A percentile compares a stretch with the other conserved stretches of the same genome.
These are phyloP conservation scores for Chalciporus sphaerocephalus DNA, from an alignment of 768 basidiomycete genomes.

Conservation along the genomic window DNA sequence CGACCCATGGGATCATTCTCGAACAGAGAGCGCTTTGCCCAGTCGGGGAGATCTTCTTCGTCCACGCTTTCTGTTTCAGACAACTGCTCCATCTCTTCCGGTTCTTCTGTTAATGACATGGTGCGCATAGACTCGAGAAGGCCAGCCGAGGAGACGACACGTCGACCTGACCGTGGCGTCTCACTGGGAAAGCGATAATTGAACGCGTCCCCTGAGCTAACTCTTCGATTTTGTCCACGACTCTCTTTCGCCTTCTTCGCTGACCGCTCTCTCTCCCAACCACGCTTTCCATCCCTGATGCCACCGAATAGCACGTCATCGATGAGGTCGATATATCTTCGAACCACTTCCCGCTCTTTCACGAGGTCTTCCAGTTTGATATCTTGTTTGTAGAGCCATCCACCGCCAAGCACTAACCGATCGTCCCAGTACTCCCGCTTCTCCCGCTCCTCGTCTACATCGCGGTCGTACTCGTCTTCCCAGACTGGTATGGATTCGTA, in stretches of 20 bases:
- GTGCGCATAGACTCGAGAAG: slow-evolving; percentile 51
- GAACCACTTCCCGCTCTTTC: slow-evolving; percentile 56
- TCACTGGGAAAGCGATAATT: slow-evolving; percentile 20
- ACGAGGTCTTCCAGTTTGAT: slow-evolving; percentile 48
- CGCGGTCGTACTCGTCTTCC: slow-evolving; percentile 62
- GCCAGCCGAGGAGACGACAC: slow-evolving; percentile 55
- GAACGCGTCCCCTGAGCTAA: slow-evolving; percentile 30
- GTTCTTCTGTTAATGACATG: slow-evolving; percentile 52
- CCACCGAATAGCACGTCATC: slow-evolving; percentile 76
- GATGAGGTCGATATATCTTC: slow-evolving; percentile 67
- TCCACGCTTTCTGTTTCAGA: slow-evolving; percentile 45
- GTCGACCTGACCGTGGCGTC: slow-evolving; percentile 30
- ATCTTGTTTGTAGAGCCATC: slow-evolving; percentile 78
- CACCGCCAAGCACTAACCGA: slow-evolving; percentile 70
- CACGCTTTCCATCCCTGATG: slow-evolving; percentile 42
- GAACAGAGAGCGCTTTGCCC: slow-evolving; percentile 66
- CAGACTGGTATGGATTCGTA: slow-evolving; percentile 69
- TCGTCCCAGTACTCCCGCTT: slow-evolving; percentile 80
- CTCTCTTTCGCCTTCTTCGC: slow-evolving; percentile 41
- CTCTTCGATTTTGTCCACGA: slow-evolving; percentile 34
- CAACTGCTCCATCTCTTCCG: slow-evolving; percentile 48
- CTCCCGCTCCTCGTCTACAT: slow-evolving; percentile 44
- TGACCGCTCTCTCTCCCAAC: slow-evolving; percentile 46
- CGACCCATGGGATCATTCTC: slow-evolving; percentile 63
- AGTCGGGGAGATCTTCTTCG: slow-evolving; percentile 70